These are phyloP conservation scores for Penicillium sp. DNA, from an alignment of 2,329 filamentous ascomycete species.

Conservation along the genomic window DNA sequence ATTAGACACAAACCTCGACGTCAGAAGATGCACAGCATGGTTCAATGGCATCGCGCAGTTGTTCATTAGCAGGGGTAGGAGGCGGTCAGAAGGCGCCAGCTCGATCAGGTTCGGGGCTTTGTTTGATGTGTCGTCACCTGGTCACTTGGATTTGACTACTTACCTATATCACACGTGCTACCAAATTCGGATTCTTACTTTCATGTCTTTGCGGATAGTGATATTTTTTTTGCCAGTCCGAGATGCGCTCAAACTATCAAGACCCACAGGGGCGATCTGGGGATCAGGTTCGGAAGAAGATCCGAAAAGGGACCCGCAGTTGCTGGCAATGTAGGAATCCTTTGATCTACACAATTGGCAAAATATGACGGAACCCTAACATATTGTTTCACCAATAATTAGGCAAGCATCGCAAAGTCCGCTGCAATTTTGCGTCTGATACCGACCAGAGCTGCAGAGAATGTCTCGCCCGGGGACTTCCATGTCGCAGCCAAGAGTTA, in stretches of 20 bases:
- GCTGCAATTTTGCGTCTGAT: conserved; percentile 13
- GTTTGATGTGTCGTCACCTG: not conserved
- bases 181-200: not conserved
- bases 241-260: not conserved
- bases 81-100: not conserved
- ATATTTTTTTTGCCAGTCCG: not conserved
- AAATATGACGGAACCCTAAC: not conserved
- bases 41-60: not conserved
- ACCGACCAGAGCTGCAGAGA: conserved; percentile 12
- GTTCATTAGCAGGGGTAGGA: not conserved
- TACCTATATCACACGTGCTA: not conserved
- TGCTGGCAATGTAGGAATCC: conserved; percentile 19
- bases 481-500: conserved; percentile 17
- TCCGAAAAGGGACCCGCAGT: conserved; percentile 19
- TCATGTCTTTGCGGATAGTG: not conserved
- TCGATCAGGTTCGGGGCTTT: not conserved
- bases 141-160: not conserved
- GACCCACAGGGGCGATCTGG: not conserved
- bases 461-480: conserved; percentile 9
- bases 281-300: conserved; percentile 17
- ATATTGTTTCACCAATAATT: not conserved
- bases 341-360: not conserved
- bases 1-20: not conserved
- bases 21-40: not conserved
- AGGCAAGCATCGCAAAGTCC: conserved; percentile 20